phyloP scores from a whole-genome alignment of 148 eudicot genomes.

The Amaranthus hypochondriacus region DNA sequence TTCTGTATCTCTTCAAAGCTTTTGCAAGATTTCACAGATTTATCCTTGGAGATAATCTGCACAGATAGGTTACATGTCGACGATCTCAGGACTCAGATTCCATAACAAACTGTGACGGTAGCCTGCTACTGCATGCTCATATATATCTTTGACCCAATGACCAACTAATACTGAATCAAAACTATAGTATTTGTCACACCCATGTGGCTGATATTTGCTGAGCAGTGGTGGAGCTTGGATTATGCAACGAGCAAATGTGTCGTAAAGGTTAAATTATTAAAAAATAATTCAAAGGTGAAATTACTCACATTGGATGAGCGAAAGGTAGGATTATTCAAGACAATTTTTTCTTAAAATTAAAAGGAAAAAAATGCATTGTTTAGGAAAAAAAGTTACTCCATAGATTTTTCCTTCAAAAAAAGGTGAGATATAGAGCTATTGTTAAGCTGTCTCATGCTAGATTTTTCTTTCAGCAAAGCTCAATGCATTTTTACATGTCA shows the following conservation, averaged over 20 bases:
- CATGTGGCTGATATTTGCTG: slow-evolving; percentile 86
- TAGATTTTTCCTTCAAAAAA: background rate
- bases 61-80: slow-evolving; percentile 7
- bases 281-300: too few species aligned
- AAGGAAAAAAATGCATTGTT: background rate
- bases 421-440: background rate
- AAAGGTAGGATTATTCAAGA: too few species aligned
- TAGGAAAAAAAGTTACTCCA: too few species aligned
- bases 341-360: background rate
- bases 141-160: slow-evolving; percentile 16
- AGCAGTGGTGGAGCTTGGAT: background rate
- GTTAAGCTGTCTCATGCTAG: background rate
- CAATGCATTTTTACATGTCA: background rate
- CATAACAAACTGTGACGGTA: too few species aligned
- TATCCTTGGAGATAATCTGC: slow-evolving; percentile 96
- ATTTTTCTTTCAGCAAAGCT: background rate
- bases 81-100: background rate
- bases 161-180: slow-evolving; percentile 83
- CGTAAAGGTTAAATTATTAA: too few species aligned
- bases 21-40: slow-evolving; percentile 87
- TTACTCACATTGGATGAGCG: too few species aligned
- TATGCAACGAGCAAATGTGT: too few species aligned
- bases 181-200: slow-evolving; percentile 92
- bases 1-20: slow-evolving; percentile 67
- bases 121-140: background rate